These are phyloP conservation scores for Heliocybe sulcata DNA, from an alignment of 1,284 basidiomycete species.

Conservation along the genomic window DNA sequence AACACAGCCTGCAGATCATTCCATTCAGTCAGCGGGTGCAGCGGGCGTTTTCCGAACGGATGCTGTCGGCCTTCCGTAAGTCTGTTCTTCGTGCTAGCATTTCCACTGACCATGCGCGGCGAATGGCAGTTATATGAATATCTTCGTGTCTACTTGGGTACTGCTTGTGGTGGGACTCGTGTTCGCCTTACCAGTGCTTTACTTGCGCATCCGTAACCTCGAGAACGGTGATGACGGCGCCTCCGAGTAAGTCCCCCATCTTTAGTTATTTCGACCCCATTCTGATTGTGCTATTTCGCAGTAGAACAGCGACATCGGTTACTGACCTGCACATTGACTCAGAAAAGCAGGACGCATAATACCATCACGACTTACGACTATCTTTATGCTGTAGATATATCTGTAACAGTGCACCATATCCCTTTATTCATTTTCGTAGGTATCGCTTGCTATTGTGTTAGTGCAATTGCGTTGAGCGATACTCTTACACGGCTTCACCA, in stretches of 20 bases:
- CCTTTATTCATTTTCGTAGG: no score
- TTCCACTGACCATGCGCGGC: not conserved
- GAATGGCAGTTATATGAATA: not conserved
- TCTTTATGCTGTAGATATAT: no score
- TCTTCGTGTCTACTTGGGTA: not conserved
- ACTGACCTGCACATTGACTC: not conserved
- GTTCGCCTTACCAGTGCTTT: not conserved
- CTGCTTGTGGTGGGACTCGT: not conserved
- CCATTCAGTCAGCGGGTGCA: not conserved
- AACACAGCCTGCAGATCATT: not conserved
- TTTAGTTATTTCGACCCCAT: not conserved
- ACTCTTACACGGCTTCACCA: no score
- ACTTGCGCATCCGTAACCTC: conserved; percentile 7
- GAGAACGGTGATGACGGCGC: not conserved
- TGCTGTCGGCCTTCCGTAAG: not conserved
- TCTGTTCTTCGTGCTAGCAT: not conserved
- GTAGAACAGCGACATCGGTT: not conserved
- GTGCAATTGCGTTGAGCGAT: no score
- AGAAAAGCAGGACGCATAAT: no score
- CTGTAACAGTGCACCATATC: no score
- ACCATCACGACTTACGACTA: no score
- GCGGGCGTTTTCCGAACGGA: not conserved
- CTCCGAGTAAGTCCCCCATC: not conserved
- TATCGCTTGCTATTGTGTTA: no score
- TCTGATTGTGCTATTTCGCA: not conserved